Conservation (phyloP, 345 rosid genomes). For the Gossypium rotundifolium region DNA sequence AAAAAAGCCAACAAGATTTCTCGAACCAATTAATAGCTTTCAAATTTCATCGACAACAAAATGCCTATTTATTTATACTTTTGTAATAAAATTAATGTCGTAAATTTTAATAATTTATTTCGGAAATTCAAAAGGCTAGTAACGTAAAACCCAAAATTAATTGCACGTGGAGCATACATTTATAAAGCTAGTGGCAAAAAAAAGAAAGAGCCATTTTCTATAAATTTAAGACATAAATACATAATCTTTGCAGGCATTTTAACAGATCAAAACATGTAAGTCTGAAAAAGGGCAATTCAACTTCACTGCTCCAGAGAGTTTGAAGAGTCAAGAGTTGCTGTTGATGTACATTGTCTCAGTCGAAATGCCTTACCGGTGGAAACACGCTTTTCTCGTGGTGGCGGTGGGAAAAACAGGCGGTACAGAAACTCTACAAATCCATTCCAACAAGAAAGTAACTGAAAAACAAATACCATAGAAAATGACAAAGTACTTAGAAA, state of each 20-base stretch:
- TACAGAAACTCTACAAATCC: slow-evolving; percentile 17
- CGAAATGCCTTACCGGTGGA: not conserved
- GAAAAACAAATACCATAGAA: not conserved
- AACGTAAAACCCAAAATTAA: not conserved
- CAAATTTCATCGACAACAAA: not conserved
- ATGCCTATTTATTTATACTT: not conserved
- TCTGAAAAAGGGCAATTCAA: too few species aligned
- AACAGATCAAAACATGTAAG: too few species aligned
- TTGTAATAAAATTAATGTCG: not conserved
- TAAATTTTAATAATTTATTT: not conserved
- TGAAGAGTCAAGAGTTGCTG: not conserved
- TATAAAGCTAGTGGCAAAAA: not conserved
- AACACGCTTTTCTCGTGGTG: not conserved
- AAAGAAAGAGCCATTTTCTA: too few species aligned
- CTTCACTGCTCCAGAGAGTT: not conserved
- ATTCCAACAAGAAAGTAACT: not conserved
- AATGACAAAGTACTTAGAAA: not conserved
- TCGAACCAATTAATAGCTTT: not conserved
- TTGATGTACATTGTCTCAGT: not conserved
- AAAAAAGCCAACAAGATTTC: not conserved
- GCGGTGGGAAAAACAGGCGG: not conserved
- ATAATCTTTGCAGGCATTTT: too few species aligned
- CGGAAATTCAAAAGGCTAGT: not conserved
- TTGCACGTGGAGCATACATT: not conserved
- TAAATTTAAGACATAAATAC: too few species aligned